Evolutionary conservation across 345 rosid species (phyloP).

Genomic region (Eucalyptus brandiana): DNA sequence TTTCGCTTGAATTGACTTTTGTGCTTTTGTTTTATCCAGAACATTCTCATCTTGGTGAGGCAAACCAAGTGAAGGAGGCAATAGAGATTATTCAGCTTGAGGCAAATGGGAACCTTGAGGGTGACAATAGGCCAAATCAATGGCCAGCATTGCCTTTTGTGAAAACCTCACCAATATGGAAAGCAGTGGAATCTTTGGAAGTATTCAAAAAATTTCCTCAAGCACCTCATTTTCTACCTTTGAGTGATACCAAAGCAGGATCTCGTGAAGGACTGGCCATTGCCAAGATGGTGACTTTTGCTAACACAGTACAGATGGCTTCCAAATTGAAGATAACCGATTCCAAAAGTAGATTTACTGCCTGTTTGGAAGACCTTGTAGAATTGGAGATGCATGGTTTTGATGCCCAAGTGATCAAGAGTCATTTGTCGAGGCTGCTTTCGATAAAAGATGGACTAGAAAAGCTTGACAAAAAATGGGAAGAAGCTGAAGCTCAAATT

Average conservation of each 20-base stretch:
- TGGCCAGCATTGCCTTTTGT: not conserved
- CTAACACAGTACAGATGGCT: not conserved
- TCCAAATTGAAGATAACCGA: conserved; percentile 1
- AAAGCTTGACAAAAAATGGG: not conserved
- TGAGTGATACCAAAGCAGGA: not conserved
- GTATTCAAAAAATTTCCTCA: conserved; percentile 15
- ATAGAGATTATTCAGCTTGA: not conserved
- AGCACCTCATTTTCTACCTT: conserved; percentile 21
- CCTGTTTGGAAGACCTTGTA: conserved; percentile 2
- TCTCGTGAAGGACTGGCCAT: conserved; percentile 23
- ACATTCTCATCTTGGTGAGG: not conserved
- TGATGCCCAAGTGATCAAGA: not conserved
- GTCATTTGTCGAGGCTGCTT: not conserved
- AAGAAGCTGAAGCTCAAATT: not conserved
- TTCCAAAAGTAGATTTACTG: not conserved
- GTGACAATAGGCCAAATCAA: not conserved
- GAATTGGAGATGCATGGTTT: conserved; percentile 17
- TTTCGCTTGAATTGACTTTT: not conserved
- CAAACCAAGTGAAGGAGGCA: not conserved
- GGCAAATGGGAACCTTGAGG: not conserved
- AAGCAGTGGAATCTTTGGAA: conserved; percentile 11
- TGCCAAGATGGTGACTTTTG: conserved; percentile 20
- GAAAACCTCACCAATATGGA: conserved; percentile 2
- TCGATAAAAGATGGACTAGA: conserved; percentile 7
- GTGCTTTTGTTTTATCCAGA: not conserved